These are phyloP conservation scores for Diphasiastrum complanatum DNA, from an alignment of 83 land plant genomes.

Conservation along the genomic window DNA sequence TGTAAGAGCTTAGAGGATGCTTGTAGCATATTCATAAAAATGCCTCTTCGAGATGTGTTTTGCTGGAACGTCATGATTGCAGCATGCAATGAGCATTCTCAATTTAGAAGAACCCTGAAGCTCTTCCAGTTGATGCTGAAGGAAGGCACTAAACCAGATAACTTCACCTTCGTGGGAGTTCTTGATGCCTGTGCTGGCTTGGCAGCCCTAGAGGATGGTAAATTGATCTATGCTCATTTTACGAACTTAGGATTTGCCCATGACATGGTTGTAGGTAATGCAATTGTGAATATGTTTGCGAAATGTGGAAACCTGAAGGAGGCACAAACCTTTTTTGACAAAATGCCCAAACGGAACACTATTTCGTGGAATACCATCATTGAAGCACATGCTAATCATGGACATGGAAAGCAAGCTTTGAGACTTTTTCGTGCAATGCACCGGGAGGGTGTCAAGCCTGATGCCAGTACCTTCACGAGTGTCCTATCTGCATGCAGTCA, in stretches of 20 bases:
- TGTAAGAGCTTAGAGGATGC: neutral
- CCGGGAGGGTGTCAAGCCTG: neutral
- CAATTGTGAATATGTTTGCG: neutral
- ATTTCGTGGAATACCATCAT: neutral
- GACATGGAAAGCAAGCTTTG: conserved; percentile 1
- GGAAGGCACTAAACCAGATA: neutral
- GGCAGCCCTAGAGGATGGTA: neutral
- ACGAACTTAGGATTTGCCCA: neutral
- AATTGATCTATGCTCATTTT: neutral
- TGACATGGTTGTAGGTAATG: conserved; percentile 5
- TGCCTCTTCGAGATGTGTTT: conserved; percentile 4
- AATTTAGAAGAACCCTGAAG: neutral
- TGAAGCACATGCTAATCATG: conserved; percentile 6
- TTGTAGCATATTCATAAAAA: neutral
- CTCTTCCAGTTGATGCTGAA: neutral
- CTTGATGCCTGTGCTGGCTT: neutral
- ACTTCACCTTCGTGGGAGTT: neutral
- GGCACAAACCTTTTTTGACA: neutral
- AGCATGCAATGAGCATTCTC: neutral
- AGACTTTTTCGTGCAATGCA: neutral
- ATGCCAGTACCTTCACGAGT: conserved; percentile 1
- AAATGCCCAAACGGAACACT: conserved; percentile 1
- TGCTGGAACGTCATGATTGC: neutral
- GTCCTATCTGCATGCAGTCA: conserved; percentile 12
- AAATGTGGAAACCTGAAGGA: neutral